A percentile compares a stretch with the other conserved stretches of the same genome.
These are phyloP conservation scores for Fraxinus sp. DNA, from an alignment of 305 asterid genomes.

Conservation along the genomic window DNA sequence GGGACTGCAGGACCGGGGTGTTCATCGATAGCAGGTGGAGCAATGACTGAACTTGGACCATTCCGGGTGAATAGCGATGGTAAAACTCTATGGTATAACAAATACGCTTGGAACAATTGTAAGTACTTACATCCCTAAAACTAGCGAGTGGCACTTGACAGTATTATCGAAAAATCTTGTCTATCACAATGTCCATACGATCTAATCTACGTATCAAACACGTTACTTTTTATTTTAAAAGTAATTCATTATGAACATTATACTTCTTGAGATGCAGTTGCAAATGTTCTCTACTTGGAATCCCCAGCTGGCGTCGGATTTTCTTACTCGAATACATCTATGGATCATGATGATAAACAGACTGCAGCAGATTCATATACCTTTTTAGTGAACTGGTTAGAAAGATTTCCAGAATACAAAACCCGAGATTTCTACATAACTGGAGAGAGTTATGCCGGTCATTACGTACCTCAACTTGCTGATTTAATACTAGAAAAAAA, in stretches of 20 bases:
- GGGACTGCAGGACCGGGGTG: conserved; percentile 47
- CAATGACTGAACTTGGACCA: conserved; percentile 54
- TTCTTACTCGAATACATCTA: conserved; percentile 57
- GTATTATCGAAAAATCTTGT: background rate
- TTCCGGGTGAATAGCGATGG: conserved; percentile 49
- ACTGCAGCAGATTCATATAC: conserved; percentile 58
- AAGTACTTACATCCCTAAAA: background rate
- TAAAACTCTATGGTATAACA: conserved; percentile 40
- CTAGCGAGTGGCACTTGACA: background rate
- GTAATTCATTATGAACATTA: background rate
- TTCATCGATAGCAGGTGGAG: conserved; percentile 57
- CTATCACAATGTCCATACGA: background rate
- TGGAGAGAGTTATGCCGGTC: conserved; percentile 73
- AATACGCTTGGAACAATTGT: conserved; percentile 59
- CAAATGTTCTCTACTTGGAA: conserved; percentile 62
- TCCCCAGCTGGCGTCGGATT: conserved; percentile 79
- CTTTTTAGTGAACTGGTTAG: conserved; percentile 58
- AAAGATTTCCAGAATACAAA: conserved; percentile 65
- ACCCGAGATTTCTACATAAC: conserved; percentile 51
- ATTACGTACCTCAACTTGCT: conserved; percentile 64
- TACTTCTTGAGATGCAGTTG: conserved; percentile 39
- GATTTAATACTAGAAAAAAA: conserved; percentile 41
- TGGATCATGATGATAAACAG: conserved; percentile 44
- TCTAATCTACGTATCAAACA: background rate
- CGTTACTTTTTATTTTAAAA: background rate